Evolutionary conservation across 345 rosid genomes (phyloP), one percentile per base, ranked within the genome.

Genomic region (Chamaenerion angustifolium): DNA sequence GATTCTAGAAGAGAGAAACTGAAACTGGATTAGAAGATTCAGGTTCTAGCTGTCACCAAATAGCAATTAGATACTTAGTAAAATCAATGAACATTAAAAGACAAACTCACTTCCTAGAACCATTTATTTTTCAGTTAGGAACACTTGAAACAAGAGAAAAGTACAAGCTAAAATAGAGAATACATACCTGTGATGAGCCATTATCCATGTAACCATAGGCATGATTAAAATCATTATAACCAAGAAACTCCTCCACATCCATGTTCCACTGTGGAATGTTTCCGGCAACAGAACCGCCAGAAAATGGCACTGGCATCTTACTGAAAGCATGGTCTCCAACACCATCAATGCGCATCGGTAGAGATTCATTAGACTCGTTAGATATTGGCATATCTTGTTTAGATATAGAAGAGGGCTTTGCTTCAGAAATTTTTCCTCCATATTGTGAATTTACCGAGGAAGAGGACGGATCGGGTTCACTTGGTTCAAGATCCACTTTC

Each of bases 111-210:
- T 23, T 23, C 27, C 2, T 23, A 23, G 5, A 23, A 23, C 27
- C 2, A 23, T 23, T 5, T 23, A 23, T 23, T 23, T 23, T 23
- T 23, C 27, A 23, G 27, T 23, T 5, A 23, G 3, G 5, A 23
- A 23, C 27, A 23, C 27, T 23, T 23, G 5, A 23, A 23, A 23
- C 27, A 23, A 23, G 27, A 23, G 5, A 2, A 5, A 23, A 23
- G 2, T 23, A 23, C 27, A 23, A 23, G 5, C 5, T 23, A n/a
- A 23, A 41, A 47, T 6, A 35, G 17, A 3, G 16, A 49, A 31
- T 42, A 51, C 61, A 13, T 75, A 87, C 98, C 98, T 92, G 87
- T 21, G 87, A 83, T 12, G 93, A 82, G 14, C 81, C 85, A 43
- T 78, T 76, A 44, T 82, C 93, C 77, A 76, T 72, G 76, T 67